A percentile compares a stretch with the other conserved stretches of the same genome.
Evolutionary conservation across 345 rosid species (phyloP).

Genomic region (Combretum micranthum): DNA sequence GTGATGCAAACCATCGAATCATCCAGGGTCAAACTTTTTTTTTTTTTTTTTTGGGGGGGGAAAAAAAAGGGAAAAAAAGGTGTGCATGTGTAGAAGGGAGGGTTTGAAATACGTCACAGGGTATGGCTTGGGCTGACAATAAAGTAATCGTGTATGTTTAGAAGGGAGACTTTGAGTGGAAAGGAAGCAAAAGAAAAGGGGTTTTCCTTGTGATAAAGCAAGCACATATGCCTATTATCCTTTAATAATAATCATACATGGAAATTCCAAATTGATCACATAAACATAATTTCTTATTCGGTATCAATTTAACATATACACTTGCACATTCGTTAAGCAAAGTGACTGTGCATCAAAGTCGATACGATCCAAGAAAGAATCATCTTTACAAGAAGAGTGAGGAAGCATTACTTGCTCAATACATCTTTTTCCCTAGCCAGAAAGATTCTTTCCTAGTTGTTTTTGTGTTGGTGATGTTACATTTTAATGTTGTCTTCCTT

Average conservation of each 20-base stretch:
- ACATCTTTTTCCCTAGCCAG: not conserved
- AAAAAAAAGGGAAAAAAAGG: no score
- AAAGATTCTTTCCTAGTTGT: no score
- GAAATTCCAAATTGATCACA: not conserved
- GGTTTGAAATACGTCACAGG: no score
- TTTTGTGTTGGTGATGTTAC: no score
- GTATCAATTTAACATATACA: not conserved
- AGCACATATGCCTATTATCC: conserved; percentile 14
- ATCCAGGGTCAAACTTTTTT: no score
- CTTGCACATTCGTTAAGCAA: conserved; percentile 7
- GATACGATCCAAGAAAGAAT: not conserved
- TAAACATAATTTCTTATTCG: not conserved
- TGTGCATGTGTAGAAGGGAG: no score
- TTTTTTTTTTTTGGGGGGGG: no score
- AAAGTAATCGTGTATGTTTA: no score
- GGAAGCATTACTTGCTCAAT: not conserved
- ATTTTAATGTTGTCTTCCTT: no score
- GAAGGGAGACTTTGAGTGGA: conserved; percentile 14
- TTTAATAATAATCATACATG: not conserved
- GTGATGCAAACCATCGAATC: no score
- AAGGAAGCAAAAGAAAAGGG: conserved; percentile 16
- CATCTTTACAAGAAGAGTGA: not conserved
- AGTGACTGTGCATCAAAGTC: conserved; percentile 1
- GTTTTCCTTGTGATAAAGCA: conserved; percentile 11
- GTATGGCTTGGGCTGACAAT: no score